These are phyloP conservation scores for Fusarium musae DNA, from an alignment of 2,329 filamentous ascomycete genomes.

Conservation along the genomic window DNA sequence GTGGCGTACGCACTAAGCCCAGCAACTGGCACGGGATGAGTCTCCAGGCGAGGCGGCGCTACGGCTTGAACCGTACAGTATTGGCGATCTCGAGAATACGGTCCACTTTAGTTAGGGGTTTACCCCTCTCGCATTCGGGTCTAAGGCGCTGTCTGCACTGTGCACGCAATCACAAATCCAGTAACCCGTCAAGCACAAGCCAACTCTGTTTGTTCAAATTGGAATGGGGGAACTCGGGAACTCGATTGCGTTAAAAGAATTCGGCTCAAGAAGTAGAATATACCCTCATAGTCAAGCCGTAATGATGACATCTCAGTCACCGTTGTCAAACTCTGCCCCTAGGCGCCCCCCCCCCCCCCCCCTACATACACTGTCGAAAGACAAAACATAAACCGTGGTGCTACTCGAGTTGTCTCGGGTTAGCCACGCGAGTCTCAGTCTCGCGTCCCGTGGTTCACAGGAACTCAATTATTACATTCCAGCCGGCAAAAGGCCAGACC, in stretches of 20 bases:
- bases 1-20: background rate
- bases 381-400: constrained; percentile 3
- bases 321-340: background rate
- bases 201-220: constrained; percentile 5
- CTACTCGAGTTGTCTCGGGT: constrained; percentile 30
- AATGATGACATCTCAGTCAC: background rate
- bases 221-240: constrained; percentile 1
- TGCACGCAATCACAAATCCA: background rate
- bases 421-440: constrained; percentile 35
- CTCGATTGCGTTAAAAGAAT: background rate
- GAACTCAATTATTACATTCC: constrained; percentile 18
- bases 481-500: background rate
- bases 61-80: constrained; percentile 9
- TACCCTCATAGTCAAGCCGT: background rate
- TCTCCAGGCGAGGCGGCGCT: background rate
- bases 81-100: background rate
- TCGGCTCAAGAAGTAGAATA: background rate
- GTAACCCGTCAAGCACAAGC: constrained; percentile 1
- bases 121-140: constrained; percentile 9
- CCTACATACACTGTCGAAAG: background rate
- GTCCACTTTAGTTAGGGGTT: background rate
- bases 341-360: background rate
- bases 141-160: constrained; percentile 2
- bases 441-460: constrained; percentile 1
- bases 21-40: background rate